phyloP scores from a whole-genome alignment of 2,329 filamentous ascomycete species.

The Fusarium solani-melongenae region DNA sequence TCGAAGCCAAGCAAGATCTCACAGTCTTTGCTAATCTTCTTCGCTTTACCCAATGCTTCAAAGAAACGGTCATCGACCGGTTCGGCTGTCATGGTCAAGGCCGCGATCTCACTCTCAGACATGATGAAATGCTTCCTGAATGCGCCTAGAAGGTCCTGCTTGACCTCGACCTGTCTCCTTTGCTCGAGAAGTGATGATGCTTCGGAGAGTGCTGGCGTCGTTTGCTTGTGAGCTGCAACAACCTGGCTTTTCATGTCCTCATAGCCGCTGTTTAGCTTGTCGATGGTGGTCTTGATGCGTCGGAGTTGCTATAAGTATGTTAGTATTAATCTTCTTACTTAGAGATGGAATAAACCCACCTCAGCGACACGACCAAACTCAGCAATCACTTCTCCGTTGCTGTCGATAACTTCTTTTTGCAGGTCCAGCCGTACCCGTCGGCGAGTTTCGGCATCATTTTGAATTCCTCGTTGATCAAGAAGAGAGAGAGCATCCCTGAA shows the following conservation, averaged over 20 bases:
- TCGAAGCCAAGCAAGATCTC: slow-evolving; percentile 90
- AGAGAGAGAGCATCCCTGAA: slow-evolving; percentile 86
- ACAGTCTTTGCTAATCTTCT: slow-evolving; percentile 88
- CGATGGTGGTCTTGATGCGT: slow-evolving; percentile 83
- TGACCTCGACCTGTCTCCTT: slow-evolving; percentile 79
- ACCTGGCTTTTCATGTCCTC: slow-evolving; percentile 84
- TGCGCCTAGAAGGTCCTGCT: slow-evolving; percentile 79
- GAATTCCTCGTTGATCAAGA: slow-evolving; percentile 76
- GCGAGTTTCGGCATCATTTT: slow-evolving; percentile 82
- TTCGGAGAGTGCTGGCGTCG: slow-evolving; percentile 79
- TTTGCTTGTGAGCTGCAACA: slow-evolving; percentile 78
- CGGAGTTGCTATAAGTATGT: slow-evolving; percentile 77
- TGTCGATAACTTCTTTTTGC: slow-evolving; percentile 91
- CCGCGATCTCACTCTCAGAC: slow-evolving; percentile 81
- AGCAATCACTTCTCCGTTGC: slow-evolving; percentile 87
- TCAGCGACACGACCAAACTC: slow-evolving; percentile 92
- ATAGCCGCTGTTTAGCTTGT: slow-evolving; percentile 82
- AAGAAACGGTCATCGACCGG: slow-evolving; percentile 91
- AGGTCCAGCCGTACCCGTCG: slow-evolving; percentile 84
- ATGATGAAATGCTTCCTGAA: slow-evolving; percentile 88
- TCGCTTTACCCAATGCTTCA: slow-evolving; percentile 78
- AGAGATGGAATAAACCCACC: slow-evolving; percentile 61
- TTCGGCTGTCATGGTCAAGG: slow-evolving; percentile 80
- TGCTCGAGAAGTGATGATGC: slow-evolving; percentile 78
- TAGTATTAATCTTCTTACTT: slow-evolving; percentile 14